Conservation (phyloP, 768 basidiomycete genomes). For the Amyloporia xantha region DNA sequence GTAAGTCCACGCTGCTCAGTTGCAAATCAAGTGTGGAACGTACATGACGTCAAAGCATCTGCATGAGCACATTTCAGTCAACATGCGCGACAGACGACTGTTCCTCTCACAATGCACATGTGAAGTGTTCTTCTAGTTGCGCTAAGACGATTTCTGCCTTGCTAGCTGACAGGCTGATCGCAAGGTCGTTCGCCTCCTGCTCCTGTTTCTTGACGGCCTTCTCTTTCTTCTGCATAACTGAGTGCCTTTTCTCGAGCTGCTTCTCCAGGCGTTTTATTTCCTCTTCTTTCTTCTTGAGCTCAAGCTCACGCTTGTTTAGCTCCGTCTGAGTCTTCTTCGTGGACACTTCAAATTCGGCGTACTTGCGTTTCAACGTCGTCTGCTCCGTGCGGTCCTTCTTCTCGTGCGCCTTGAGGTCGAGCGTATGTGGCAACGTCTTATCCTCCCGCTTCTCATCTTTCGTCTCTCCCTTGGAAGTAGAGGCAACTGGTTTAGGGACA, state of each 20-base stretch:
- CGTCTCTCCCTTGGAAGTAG: background rate
- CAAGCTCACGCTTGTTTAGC: constrained; percentile 5
- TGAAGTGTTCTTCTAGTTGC: constrained; percentile 56
- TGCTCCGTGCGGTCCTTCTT: background rate
- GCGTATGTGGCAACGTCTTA: background rate
- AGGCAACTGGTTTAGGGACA: background rate
- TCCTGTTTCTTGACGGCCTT: background rate
- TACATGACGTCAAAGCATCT: constrained; percentile 63
- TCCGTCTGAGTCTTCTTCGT: background rate
- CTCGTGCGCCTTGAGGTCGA: background rate
- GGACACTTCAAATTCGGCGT: background rate
- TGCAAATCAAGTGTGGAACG: constrained; percentile 3
- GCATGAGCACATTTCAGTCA: background rate
- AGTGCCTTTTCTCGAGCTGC: constrained; percentile 1
- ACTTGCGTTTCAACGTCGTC: background rate
- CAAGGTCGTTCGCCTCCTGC: background rate
- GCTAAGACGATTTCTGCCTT: constrained; percentile 26
- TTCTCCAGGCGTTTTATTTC: background rate
- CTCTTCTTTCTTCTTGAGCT: constrained; percentile 4
- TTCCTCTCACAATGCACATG: constrained; percentile 51
- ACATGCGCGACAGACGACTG: background rate
- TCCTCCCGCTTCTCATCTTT: background rate
- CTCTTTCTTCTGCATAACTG: background rate
- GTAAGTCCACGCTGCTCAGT: background rate
- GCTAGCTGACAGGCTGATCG: background rate